Percentiles rank a stretch among this genome's conserved stretches.
Conservation (phyloP, 495 filamentous ascomycete genomes). For the Lentithecium fluviatile region DNA sequence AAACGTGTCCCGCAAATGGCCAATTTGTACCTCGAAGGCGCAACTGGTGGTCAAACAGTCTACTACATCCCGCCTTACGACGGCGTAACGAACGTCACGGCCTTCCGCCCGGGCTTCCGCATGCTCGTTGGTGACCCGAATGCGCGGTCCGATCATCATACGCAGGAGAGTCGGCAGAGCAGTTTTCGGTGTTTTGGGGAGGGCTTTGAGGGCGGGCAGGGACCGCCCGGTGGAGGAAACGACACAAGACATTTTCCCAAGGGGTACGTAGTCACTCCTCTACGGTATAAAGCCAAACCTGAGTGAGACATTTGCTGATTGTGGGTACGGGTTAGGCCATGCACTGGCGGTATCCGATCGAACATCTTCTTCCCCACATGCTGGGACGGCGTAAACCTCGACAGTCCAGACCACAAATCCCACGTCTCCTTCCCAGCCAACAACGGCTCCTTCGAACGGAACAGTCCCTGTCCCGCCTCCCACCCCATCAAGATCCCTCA, state of each 20-base stretch:
- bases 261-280: conserved; percentile 3
- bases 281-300: too few relatives aligned
- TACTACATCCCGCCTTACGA: conserved; percentile 17
- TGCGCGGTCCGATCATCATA: background rate
- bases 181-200: background rate
- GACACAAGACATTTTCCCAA: conserved; percentile 13
- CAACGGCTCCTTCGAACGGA: conserved; percentile 22
- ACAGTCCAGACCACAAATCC: conserved; percentile 52
- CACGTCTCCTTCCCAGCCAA: conserved; percentile 41
- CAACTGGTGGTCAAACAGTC: conserved; percentile 24
- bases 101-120: conserved; percentile 27
- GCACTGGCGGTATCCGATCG: too few relatives aligned
- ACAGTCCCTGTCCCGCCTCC: conserved; percentile 21
- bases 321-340: too few relatives aligned
- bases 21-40: conserved; percentile 11
- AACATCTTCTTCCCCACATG: background rate
- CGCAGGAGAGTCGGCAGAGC: background rate
- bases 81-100: conserved; percentile 8
- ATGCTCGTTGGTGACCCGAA: conserved; percentile 30
- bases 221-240: too few relatives aligned
- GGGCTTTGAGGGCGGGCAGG: too few relatives aligned
- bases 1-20: conserved; percentile 13
- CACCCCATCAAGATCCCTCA: conserved; percentile 26
- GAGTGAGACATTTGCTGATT: too few relatives aligned
- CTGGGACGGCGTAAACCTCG: conserved; percentile 58